Conservation (phyloP, 2,329 filamentous ascomycete genomes). For the Arthrobotrys megalospora region DNA sequence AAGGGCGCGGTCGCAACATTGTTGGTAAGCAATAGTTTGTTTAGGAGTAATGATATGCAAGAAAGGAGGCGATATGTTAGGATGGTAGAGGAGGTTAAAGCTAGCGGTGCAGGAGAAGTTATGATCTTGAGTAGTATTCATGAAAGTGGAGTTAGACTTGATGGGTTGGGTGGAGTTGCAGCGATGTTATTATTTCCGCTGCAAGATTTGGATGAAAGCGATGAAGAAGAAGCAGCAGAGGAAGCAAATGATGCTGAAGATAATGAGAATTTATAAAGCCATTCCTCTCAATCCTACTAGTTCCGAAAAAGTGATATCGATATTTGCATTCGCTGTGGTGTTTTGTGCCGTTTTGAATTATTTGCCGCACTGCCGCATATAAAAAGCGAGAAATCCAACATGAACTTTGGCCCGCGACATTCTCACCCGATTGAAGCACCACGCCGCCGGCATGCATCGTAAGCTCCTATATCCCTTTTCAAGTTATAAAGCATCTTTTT, state of each 20-base stretch:
- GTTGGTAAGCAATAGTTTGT: conserved; percentile 88
- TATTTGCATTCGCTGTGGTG: too few relatives aligned
- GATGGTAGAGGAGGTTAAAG: conserved; percentile 89
- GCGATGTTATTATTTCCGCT: conserved; percentile 92
- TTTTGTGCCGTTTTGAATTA: background rate
- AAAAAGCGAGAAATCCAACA: conserved; percentile 37
- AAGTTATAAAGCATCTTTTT: background rate
- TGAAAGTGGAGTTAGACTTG: conserved; percentile 89
- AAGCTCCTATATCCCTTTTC: background rate
- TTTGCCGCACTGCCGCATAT: conserved; percentile 26
- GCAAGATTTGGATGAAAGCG: conserved; percentile 82
- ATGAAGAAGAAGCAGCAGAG: conserved; percentile 67
- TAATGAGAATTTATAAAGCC: conserved; percentile 44
- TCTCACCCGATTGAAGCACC: background rate
- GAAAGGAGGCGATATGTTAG: conserved; percentile 84
- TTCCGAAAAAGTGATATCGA: background rate
- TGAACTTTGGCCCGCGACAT: background rate
- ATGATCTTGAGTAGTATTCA: conserved; percentile 92
- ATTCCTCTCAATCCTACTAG: conserved; percentile 7
- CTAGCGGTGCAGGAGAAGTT: conserved; percentile 84
- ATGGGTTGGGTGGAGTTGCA: conserved; percentile 87
- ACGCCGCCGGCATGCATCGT: conserved; percentile 4
- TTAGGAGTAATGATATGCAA: conserved; percentile 83
- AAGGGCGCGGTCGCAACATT: conserved; percentile 90
- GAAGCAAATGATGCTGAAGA: conserved; percentile 57